Base-by-base conservation (phyloP, 2,329 filamentous ascomycete genomes). In the Fusarium vanettenii region DNA sequence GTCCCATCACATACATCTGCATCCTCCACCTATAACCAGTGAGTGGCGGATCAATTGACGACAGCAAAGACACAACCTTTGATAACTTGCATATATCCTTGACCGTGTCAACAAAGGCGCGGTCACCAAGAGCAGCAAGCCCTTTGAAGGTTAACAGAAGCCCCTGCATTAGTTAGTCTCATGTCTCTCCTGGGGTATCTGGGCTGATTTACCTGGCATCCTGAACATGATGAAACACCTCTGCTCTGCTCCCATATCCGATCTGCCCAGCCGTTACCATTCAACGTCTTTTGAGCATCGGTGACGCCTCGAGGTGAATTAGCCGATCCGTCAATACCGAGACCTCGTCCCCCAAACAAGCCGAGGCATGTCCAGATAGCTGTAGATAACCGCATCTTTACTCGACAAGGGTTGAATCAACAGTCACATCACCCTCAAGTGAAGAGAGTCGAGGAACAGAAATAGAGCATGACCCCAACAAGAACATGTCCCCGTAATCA, bases 1-100 rank as follows among this genome's bases (percentile, higher is more conserved):
- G 87, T 81, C 6, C 89, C 89, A 4, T 84, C 81, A 66, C 89
- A 91, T 29, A 91, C 89, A 77, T 91, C 89, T 33, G 81, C 77
- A 64, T 90, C 89, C 75, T 89, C 85, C 41, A 84, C 80, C 85
- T 89, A 14, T 11, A 55, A 22, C 55, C 29, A 27, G 33, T 70
- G 37, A 73, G 52, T 25, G 39, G 16, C 29, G 33, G 18, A 8
- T 9, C n/a, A 20, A 22, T 4, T n/a, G 20, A 33, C 14, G 13
- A 8, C 2, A 18, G 6, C 27, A 11, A 16, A n/a, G 8, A 6
- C 55, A 72, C 33, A 70, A 83, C 83, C 64, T 79, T 79, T 64
- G 81, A 78, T 4, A 80, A 59, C 59, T 81, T 82, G 76, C 83
- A 84, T 37, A 84, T 70, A 1, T 73, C 73, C 56, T 82, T 79